phyloP scores from a whole-genome alignment of 148 eudicot genomes.

The Gaultheria prostrata region DNA sequence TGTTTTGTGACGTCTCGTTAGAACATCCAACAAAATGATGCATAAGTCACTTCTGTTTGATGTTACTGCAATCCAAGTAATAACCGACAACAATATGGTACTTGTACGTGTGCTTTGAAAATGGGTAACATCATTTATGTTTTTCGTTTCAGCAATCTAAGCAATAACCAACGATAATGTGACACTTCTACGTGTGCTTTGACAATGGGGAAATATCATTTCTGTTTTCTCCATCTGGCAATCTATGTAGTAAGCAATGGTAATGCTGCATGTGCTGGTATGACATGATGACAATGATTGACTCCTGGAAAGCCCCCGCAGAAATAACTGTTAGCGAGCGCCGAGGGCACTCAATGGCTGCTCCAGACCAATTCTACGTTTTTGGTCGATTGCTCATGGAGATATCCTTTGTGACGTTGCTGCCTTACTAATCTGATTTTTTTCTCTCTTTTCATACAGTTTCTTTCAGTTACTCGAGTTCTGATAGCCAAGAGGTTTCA shows the following conservation, averaged over 20 bases:
- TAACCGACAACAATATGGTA: not conserved
- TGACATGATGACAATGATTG: not conserved
- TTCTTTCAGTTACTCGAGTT: slow-evolving; percentile 72
- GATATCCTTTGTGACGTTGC: not conserved
- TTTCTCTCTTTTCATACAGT: slow-evolving; percentile 38
- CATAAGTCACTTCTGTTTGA: not conserved
- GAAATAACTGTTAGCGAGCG: not conserved
- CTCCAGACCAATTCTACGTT: not conserved
- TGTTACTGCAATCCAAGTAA: not conserved
- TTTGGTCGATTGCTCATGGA: not conserved
- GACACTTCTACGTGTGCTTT: not conserved
- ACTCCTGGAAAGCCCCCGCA: not conserved
- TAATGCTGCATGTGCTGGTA: not conserved
- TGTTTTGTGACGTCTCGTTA: not conserved
- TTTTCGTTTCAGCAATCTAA: not conserved
- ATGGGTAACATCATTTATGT: not conserved
- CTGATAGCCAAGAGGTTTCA: slow-evolving; percentile 77
- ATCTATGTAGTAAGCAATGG: not conserved
- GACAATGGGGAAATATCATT: not conserved
- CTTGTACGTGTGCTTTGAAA: not conserved
- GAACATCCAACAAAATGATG: not conserved
- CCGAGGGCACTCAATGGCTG: not conserved
- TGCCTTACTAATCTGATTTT: not conserved
- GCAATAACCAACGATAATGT: not conserved
- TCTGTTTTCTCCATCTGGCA: not conserved